phyloP scores from a whole-genome alignment of 2,329 filamentous ascomycete genomes.

The Aspergillus clavatus region DNA sequence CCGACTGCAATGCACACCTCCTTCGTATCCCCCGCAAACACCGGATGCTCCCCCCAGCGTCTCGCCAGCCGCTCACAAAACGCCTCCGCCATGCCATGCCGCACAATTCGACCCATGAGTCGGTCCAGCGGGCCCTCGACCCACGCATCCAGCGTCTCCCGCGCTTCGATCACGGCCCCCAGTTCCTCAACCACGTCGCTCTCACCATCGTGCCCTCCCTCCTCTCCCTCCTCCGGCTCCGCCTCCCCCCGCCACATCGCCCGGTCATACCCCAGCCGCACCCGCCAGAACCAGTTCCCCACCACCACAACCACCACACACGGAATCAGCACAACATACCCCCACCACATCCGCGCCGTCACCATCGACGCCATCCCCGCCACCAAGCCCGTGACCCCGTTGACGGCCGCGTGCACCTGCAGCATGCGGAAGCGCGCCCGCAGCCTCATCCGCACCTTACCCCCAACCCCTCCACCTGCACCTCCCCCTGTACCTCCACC shows the following conservation, averaged over 20 bases:
- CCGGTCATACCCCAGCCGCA: constrained; percentile 45
- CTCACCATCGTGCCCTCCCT: background rate
- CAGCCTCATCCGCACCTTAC: constrained; percentile 24
- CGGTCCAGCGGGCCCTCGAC: no score
- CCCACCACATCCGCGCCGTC: constrained; percentile 50
- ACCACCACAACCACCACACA: constrained; percentile 46
- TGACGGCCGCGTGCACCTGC: constrained; percentile 43
- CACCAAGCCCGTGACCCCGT: constrained; percentile 45
- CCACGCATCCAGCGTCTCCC: background rate
- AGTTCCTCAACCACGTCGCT: background rate
- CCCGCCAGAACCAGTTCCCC: constrained; percentile 49
- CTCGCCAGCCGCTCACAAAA: background rate
- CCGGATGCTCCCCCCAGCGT: background rate
- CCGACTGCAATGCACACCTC: background rate
- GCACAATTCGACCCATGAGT: background rate
- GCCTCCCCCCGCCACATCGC: constrained; percentile 13
- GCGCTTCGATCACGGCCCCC: background rate
- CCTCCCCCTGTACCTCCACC: constrained; percentile 13
- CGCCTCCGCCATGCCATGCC: no score
- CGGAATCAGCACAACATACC: constrained; percentile 49
- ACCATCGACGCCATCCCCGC: constrained; percentile 49
- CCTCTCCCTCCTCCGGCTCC: background rate
- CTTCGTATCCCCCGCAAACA: background rate
- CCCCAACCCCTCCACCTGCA: constrained; percentile 16
- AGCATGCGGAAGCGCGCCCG: constrained; percentile 38